Conservation (phyloP, 2,329 filamentous ascomycete genomes). For the Ceratocystis cubensis region DNA sequence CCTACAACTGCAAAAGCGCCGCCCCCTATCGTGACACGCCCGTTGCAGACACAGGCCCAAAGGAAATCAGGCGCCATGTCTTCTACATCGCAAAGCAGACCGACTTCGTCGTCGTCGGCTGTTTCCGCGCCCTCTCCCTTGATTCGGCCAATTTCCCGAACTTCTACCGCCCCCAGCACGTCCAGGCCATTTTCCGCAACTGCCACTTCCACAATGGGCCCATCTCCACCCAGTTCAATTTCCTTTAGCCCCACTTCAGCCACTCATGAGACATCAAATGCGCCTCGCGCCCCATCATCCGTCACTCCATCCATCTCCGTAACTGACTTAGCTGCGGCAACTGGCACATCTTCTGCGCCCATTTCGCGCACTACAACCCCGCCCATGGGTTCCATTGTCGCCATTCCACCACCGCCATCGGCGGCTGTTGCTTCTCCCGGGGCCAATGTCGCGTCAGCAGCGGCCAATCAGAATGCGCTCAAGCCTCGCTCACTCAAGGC, state of each 20-base stretch:
- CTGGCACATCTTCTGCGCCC: neutral
- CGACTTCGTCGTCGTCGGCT: conserved; percentile 18
- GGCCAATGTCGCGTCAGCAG: neutral
- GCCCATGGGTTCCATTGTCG: conserved; percentile 10
- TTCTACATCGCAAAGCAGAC: conserved; percentile 15
- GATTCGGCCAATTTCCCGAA: conserved; percentile 15
- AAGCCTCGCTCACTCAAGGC: conserved; percentile 13
- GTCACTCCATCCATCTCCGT: conserved; percentile 17
- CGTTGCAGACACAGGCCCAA: neutral
- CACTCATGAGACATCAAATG: conserved; percentile 9
- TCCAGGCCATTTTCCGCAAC: conserved; percentile 4
- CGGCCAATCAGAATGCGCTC: neutral
- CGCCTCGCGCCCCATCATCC: conserved; percentile 1
- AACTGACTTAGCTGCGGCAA: conserved; percentile 1
- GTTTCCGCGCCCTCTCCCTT: conserved; percentile 4
- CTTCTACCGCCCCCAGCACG: conserved; percentile 11
- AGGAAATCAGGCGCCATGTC: conserved; percentile 17
- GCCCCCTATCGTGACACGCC: conserved; percentile 2
- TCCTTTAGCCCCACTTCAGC: conserved; percentile 6
- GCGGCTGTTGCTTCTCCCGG: neutral
- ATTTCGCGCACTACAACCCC: conserved; percentile 14
- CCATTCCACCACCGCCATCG: neutral
- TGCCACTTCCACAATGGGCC: conserved; percentile 10
- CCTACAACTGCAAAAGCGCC: neutral
- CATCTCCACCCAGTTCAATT: conserved; percentile 6